Percentiles rank a stretch among this genome's conserved stretches.
phyloP scores from a whole-genome alignment of 306 rosid genomes.

The Fragaria vesca region DNA sequence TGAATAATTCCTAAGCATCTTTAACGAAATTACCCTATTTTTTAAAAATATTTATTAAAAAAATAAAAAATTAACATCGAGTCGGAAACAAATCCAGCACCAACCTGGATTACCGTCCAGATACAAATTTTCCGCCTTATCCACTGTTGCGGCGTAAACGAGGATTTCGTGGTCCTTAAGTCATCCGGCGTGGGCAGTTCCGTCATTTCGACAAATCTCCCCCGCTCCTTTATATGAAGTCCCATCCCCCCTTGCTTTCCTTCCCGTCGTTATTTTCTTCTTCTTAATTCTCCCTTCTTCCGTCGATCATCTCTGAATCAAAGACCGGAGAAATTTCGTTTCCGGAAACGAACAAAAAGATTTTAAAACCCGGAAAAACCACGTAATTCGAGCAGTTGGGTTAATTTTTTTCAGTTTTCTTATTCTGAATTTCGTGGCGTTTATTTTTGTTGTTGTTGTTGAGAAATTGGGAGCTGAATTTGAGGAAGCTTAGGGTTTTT shows the following conservation, averaged over 20 bases:
- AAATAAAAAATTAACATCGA: neutral
- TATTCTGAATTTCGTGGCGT: neutral
- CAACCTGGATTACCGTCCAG: constrained; percentile 4
- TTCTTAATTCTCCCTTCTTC: neutral
- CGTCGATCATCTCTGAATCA: neutral
- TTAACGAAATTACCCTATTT: neutral
- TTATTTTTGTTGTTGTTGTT: neutral
- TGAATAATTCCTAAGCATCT: neutral
- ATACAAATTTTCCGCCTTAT: constrained; percentile 21
- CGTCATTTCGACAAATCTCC: constrained; percentile 1
- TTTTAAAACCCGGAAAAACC: neutral
- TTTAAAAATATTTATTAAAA: neutral
- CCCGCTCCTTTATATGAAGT: constrained; percentile 12
- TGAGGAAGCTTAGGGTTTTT: neutral
- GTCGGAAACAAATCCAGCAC: neutral
- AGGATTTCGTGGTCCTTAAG: constrained; percentile 15
- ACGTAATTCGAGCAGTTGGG: neutral
- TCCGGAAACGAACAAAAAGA: neutral
- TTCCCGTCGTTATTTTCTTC: constrained; percentile 14
- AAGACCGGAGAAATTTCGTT: neutral
- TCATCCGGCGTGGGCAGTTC: constrained; percentile 14
- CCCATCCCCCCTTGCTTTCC: neutral
- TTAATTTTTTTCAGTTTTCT: neutral
- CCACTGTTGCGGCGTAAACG: constrained; percentile 28
- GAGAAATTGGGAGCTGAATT: neutral